Conservation (phyloP, 75 land plant genomes). For the Isoetes taiwanensis region DNA sequence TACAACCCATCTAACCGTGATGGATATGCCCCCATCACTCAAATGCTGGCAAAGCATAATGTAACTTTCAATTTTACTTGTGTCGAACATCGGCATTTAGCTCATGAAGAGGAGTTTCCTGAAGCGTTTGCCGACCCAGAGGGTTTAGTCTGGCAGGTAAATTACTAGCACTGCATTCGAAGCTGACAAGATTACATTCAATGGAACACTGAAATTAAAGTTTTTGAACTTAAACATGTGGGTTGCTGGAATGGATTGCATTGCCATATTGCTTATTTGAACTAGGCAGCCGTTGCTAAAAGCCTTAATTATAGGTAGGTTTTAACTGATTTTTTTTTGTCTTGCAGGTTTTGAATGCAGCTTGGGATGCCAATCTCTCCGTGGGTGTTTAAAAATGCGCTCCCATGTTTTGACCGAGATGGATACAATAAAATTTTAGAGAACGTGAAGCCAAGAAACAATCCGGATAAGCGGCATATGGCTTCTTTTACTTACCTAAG, state of each 20-base stretch:
- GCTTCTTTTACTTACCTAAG: slow-evolving; percentile 75
- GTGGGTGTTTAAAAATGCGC: slow-evolving; percentile 81
- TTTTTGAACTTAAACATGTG: too few species aligned
- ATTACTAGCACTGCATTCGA: too few species aligned
- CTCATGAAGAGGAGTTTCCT: slow-evolving; percentile 43
- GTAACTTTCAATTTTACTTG: slow-evolving; percentile 75
- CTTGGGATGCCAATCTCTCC: slow-evolving; percentile 69
- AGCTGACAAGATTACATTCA: too few species aligned
- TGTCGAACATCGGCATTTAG: slow-evolving; percentile 50
- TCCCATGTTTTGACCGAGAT: slow-evolving; percentile 63
- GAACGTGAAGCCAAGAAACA: slow-evolving; percentile 61
- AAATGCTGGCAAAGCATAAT: slow-evolving; percentile 68
- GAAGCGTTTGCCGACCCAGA: slow-evolving; percentile 84
- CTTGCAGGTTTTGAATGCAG: slow-evolving; percentile 81
- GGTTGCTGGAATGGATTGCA: too few species aligned
- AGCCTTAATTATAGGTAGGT: too few species aligned
- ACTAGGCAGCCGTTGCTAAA: too few species aligned
- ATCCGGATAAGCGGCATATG: slow-evolving; percentile 59
- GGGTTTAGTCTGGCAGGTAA: slow-evolving; percentile 92
- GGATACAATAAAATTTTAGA: slow-evolving; percentile 80
- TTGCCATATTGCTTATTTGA: too few species aligned
- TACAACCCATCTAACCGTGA: slow-evolving; percentile 84
- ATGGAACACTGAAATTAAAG: too few species aligned
- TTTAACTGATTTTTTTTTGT: too few species aligned
- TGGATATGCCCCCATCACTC: slow-evolving; percentile 69